These are phyloP conservation scores for Tetrapisispora arboricola DNA, from an alignment of 805 yeast species.

Conservation along the genomic window DNA sequence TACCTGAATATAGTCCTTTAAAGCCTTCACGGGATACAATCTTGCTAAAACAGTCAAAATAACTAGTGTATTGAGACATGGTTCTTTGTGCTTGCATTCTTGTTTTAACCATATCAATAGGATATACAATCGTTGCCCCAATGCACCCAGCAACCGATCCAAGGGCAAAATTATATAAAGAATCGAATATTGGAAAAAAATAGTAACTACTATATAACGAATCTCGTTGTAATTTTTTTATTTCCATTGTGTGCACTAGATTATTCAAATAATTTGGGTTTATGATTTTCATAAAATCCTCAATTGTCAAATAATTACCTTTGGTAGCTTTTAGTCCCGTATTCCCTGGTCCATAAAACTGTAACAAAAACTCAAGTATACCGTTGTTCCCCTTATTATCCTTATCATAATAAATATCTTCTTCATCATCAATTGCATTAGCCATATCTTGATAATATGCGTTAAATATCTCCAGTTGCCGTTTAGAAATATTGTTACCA, in stretches of 20 bases:
- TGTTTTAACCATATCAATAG: constrained; percentile 91
- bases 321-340: constrained; percentile 12
- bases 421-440: constrained; percentile 15
- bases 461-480: constrained; percentile 20
- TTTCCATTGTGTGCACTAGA: constrained; percentile 25
- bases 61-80: constrained; percentile 60
- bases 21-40: constrained; percentile 70
- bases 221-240: constrained; percentile 19
- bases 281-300: constrained; percentile 33
- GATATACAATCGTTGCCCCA: constrained; percentile 97
- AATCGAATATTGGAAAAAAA: constrained; percentile 64
- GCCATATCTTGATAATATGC: constrained; percentile 19
- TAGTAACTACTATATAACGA: constrained; percentile 29
- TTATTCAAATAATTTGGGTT: constrained; percentile 34
- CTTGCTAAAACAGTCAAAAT: constrained; percentile 76
- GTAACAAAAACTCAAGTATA: constrained; percentile 12
- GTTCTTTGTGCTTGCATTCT: constrained; percentile 94
- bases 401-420: constrained; percentile 5
- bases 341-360: constrained; percentile 1
- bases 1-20: constrained; percentile 81
- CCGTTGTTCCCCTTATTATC: constrained; percentile 5
- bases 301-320: constrained; percentile 26
- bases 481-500: constrained; percentile 13
- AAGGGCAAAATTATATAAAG: constrained; percentile 73
- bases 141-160: constrained; percentile 96